phyloP scores from a whole-genome alignment of 495 filamentous ascomycete genomes.

The Penicillium steckii region DNA sequence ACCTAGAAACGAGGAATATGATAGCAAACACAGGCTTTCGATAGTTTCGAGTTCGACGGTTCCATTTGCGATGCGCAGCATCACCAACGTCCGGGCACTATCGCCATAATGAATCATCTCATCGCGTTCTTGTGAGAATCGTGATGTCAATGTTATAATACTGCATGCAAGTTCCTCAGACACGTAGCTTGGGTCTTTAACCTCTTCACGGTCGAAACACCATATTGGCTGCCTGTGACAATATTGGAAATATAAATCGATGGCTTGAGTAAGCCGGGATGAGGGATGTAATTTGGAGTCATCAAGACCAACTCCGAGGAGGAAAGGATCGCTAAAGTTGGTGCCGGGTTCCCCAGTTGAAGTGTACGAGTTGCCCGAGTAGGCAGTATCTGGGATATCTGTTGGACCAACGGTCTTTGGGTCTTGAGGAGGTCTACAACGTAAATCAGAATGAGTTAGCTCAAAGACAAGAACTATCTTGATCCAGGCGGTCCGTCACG shows the following conservation, averaged over 20 bases:
- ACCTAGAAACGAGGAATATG: conserved; percentile 45
- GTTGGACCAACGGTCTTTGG: conserved; percentile 15
- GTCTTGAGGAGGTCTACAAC: conserved; percentile 19
- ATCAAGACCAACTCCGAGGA: conserved; percentile 30
- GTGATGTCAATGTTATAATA: conserved; percentile 40
- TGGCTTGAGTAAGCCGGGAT: conserved; percentile 29
- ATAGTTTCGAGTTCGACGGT: conserved; percentile 45
- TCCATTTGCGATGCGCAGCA: conserved; percentile 48
- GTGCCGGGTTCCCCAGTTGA: conserved; percentile 19
- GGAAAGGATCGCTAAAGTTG: conserved; percentile 24
- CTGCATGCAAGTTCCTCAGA: conserved; percentile 44
- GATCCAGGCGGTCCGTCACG: background rate
- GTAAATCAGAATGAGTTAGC: conserved; percentile 12
- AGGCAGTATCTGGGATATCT: conserved; percentile 14
- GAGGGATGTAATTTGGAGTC: conserved; percentile 27
- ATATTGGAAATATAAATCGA: conserved; percentile 45
- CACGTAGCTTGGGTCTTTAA: conserved; percentile 33
- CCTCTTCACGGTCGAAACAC: conserved; percentile 46
- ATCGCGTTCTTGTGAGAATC: conserved; percentile 39
- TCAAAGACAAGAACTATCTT: background rate
- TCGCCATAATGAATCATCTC: conserved; percentile 40
- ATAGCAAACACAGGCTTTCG: conserved; percentile 44
- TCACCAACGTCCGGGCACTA: conserved; percentile 41
- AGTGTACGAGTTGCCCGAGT: conserved; percentile 18
- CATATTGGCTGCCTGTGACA: conserved; percentile 50